A percentile compares a stretch with the other conserved stretches of the same genome.
These are phyloP conservation scores for Ricinus communis DNA, from an alignment of 345 rosid species.

Conservation along the genomic window DNA sequence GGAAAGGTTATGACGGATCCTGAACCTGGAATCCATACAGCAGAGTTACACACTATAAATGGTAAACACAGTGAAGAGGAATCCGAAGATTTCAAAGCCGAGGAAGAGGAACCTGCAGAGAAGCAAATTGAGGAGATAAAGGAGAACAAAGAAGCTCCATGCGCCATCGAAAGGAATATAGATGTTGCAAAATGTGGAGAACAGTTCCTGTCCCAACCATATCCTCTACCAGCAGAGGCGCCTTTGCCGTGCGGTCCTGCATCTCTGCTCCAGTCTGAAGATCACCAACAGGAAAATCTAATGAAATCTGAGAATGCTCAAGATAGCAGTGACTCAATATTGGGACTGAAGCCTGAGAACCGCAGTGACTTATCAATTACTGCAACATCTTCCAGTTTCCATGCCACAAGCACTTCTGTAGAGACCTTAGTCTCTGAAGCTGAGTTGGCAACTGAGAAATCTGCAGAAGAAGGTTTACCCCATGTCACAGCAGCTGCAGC, in stretches of 20 bases:
- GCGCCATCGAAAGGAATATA: background rate
- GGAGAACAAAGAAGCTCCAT: conserved; percentile 13
- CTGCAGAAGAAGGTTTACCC: conserved; percentile 5
- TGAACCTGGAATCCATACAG: background rate
- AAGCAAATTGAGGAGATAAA: conserved; percentile 19
- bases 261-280: conserved; percentile 16
- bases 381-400: conserved; percentile 16
- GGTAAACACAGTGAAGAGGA: background rate
- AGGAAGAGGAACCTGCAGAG: conserved; percentile 24
- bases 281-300: conserved; percentile 14
- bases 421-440: conserved; percentile 6
- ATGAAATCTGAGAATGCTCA: conserved; percentile 4
- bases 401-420: conserved; percentile 6
- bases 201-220: conserved; percentile 2
- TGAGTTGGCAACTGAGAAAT: conserved; percentile 3
- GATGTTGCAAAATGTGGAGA: conserved; percentile 7
- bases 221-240: conserved; percentile 14
- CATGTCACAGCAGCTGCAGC: background rate
- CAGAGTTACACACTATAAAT: conserved; percentile 5
- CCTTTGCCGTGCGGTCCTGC: background rate
- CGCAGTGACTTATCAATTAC: conserved; percentile 12
- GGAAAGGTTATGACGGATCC: conserved; percentile 12
- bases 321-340: conserved; percentile 8
- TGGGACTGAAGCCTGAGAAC: conserved; percentile 23
- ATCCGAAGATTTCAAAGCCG: background rate